Percentiles rank a stretch among this genome's conserved stretches.
Evolutionary conservation across 2,329 filamentous ascomycete species (phyloP).

Genomic region (Ophiobolus disseminans): DNA sequence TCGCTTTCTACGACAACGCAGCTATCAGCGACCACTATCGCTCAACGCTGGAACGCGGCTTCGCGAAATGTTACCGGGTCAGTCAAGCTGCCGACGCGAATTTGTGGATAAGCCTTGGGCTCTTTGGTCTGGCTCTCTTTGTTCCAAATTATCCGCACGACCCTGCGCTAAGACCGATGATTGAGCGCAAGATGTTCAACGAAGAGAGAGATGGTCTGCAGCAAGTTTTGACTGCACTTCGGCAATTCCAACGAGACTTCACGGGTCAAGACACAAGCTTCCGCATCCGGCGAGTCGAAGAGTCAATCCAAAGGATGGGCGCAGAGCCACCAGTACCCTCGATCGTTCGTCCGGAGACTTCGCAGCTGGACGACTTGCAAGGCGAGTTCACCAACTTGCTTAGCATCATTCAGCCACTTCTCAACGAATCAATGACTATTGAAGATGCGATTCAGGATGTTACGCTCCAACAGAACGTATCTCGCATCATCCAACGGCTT

Average conservation of each 20-base stretch:
- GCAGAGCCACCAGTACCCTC: constrained; percentile 69
- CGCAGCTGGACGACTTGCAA: constrained; percentile 75
- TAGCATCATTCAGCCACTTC: constrained; percentile 40
- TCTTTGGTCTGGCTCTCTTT: constrained; percentile 78
- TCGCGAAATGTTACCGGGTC: constrained; percentile 17
- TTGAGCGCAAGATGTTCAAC: constrained; percentile 68
- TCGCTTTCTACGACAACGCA: constrained; percentile 18
- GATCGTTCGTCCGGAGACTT: constrained; percentile 74
- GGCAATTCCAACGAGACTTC: constrained; percentile 69
- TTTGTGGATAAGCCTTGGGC: constrained; percentile 78
- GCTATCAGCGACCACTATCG: constrained; percentile 42
- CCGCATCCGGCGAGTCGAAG: constrained; percentile 67
- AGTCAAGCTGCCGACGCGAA: constrained; percentile 39
- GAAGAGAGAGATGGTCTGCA: constrained; percentile 64
- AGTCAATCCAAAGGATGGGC: constrained; percentile 70
- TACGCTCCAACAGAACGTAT: constrained; percentile 63
- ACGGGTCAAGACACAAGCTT: constrained; percentile 73
- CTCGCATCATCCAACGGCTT: constrained; percentile 74
- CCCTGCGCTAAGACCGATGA: constrained; percentile 67
- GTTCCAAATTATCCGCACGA: constrained; percentile 88
- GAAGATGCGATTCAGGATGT: constrained; percentile 38
- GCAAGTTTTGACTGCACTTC: constrained; percentile 66
- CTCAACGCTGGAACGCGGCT: constrained; percentile 29
- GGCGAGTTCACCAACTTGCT: constrained; percentile 82
- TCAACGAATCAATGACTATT: constrained; percentile 28